These are phyloP conservation scores for Xenosphaeropsis pyriputrescens DNA, from an alignment of 2,329 filamentous ascomycete species.

Conservation along the genomic window DNA sequence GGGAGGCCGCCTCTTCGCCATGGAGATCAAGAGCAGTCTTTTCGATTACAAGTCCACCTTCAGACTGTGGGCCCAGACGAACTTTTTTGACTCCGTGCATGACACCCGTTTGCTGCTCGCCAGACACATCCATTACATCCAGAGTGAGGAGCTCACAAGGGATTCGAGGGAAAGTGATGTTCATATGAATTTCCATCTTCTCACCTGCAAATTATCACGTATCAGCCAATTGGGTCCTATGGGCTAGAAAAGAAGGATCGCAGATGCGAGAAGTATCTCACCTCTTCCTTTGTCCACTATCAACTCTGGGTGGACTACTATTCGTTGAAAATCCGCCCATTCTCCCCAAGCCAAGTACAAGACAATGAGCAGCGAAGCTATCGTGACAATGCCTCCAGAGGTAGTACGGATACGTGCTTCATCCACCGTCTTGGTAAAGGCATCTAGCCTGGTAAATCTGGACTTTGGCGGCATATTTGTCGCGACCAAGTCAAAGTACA, in stretches of 20 bases:
- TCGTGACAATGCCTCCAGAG: conserved; percentile 88
- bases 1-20: conserved; percentile 52
- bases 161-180: conserved; percentile 86
- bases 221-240: background rate
- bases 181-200: conserved; percentile 98
- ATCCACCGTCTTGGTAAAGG: conserved; percentile 98
- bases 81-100: conserved; percentile 89
- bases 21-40: conserved; percentile 55
- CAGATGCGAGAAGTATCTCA: conserved; percentile 21
- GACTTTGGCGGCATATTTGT: conserved; percentile 70
- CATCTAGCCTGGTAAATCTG: conserved; percentile 90
- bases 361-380: conserved; percentile 77
- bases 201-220: conserved; percentile 46
- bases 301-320: conserved; percentile 80
- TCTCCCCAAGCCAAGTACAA: conserved; percentile 85
- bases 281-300: conserved; percentile 95
- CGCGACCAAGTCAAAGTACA: background rate
- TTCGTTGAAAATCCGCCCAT: conserved; percentile 83
- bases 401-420: conserved; percentile 94
- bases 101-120: conserved; percentile 89
- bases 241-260: too few species aligned
- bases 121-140: conserved; percentile 98
- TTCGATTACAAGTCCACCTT: conserved; percentile 68
- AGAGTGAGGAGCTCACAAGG: conserved; percentile 92
- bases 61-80: conserved; percentile 53